Base-by-base conservation (phyloP, 352 stramenopile species). In the Pythium aphanidermatum region DNA sequence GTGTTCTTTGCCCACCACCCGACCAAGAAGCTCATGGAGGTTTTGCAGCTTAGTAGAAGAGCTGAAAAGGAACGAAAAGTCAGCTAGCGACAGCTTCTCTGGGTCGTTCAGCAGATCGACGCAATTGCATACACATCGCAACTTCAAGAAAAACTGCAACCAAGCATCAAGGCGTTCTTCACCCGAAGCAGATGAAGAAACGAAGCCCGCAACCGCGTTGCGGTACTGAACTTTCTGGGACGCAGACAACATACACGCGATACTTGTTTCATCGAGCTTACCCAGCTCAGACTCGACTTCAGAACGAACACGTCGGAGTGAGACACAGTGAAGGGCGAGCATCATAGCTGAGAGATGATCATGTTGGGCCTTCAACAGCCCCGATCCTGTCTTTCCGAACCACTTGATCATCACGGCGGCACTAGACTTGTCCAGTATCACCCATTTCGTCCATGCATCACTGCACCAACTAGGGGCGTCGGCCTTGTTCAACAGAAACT, bases 201-300 rank as follows among this genome's bases (percentile, higher is more conserved):
- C 62, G 46, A 93, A 93, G 1, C 63, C 65, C 10, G 46, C 65
- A 16, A 88, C 48, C 10, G 62, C 70, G 36, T 76, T 79, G 21
- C 69, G 76, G 35, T 93, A 93, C 53, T 91, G 79, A 1, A 59
- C 66, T 20, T 45, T 56, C 51, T 93, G 81, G 0, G 74, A 84
- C 8, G 42, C 16, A 28, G 58, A 79, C 27, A 78, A 55, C 10
- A 39, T 38, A 25, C 74, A 90, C 16, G 68, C 70, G n/a, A 93
- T 34, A 39, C 76, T 93, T 24, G 83, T 72, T 52, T 93, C 81
- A 55, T 93, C 79, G 13, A 93, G 63, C 32, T 91, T 91, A 32
- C 81, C 74, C 11, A 93, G 45, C 33, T 93, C 60, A 7, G 66
- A 29, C 41, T 93, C 78, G n/a, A 89, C 76, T 36, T 93, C 76